These are phyloP conservation scores for Ogataea allantospora DNA, from an alignment of 805 yeast species.

Conservation along the genomic window DNA sequence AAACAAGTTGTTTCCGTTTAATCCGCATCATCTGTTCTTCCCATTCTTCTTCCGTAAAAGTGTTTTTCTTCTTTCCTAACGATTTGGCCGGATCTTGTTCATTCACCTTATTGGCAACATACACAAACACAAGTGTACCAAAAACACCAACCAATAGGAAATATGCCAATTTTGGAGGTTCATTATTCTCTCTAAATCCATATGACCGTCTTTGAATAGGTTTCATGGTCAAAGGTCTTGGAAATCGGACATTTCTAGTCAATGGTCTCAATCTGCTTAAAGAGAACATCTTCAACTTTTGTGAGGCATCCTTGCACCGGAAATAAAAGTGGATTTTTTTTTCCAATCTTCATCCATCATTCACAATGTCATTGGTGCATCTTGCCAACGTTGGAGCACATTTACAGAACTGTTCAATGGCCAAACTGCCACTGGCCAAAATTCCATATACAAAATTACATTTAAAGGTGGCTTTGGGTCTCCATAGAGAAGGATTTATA, in stretches of 20 bases:
- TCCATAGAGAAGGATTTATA: constrained; percentile 88
- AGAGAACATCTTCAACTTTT: constrained; percentile 6
- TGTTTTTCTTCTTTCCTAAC: constrained; percentile 34
- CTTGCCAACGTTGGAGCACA: constrained; percentile 86
- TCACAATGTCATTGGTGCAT: constrained; percentile 78
- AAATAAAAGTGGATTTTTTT: not conserved
- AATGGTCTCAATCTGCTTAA: constrained; percentile 4
- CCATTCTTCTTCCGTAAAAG: constrained; percentile 51
- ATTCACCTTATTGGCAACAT: constrained; percentile 31
- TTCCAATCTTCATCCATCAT: not conserved
- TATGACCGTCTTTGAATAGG: constrained; percentile 9
- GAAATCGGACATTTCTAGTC: constrained; percentile 3
- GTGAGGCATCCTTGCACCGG: constrained; percentile 5
- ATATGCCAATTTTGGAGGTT: constrained; percentile 39
- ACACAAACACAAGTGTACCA: constrained; percentile 42
- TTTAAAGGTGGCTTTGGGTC: constrained; percentile 76
- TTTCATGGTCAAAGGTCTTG: not conserved
- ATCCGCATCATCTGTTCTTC: constrained; percentile 35
- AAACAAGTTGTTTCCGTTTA: constrained; percentile 31
- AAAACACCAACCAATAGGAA: constrained; percentile 43
- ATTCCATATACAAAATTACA: constrained; percentile 83
- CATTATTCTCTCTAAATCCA: constrained; percentile 22
- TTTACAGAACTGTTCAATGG: constrained; percentile 81
- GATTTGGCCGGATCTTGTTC: constrained; percentile 32
- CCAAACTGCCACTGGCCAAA: constrained; percentile 68